Evolutionary conservation across 805 yeast genomes (phyloP), one percentile per base, ranked within the genome.

Genomic region (Maudiozyma pseudohumilis): DNA sequence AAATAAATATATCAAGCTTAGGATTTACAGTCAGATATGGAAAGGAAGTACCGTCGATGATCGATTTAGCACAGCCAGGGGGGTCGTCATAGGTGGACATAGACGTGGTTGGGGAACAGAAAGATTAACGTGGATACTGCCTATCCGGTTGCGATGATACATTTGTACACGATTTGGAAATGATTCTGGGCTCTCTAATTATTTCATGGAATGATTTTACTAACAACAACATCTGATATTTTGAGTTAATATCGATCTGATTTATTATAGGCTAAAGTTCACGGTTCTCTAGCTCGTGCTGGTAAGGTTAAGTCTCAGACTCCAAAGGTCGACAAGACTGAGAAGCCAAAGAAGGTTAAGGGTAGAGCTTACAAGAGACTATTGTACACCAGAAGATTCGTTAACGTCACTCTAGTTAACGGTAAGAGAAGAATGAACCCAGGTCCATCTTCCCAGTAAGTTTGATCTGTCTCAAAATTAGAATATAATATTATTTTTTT

Each of bases 251-350:
- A 28, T 28, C 19, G 8, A 16, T 20, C 9, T 13, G 19, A 13
- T n/a, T 28, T 28, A 5, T 28, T 15, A 28, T 64, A 84, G 98
- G 98, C 95, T 77, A 92, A 92, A 86, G 97, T 88, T 79, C 99
- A 92, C 95, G 99, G 99, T 74, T 88, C 97, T 74, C 82, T 92
- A 80, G 95, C 98, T 79, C 96, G 97, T 87, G 99, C 99, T 77
- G 99, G 99, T 85, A 89, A 92, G 77, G 98, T 92, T 75, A 89
- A 88, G 77, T 88, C 97, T 69, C 94, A 85, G 78, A 88, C 96
- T 72, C 97, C 98, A 74, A 92, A 89, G 80, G 98, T 89, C 72
- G 98, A 92, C 72, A 92, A 92, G 79, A 76, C 79, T 65, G 85
- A 81, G 75, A 82, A 82, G 73, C 94, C 94, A 73, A 92, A 92